Base-by-base conservation (phyloP, 768 basidiomycete genomes). In the Boletus sensibilis region DNA sequence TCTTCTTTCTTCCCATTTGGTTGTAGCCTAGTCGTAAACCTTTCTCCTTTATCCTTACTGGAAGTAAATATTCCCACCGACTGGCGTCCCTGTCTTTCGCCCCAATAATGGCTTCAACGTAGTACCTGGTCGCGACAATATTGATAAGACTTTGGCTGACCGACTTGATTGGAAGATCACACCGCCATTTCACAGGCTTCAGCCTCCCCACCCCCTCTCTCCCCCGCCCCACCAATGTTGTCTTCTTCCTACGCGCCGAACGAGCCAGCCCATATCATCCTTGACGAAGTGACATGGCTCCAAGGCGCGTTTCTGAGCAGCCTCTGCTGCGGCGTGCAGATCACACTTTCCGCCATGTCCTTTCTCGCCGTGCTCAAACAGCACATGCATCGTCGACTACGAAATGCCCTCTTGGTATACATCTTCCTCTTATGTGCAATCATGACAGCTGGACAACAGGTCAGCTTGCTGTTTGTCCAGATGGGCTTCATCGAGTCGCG, bases 251-350 rank as follows among this genome's bases (percentile, higher is more conserved):
- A 52, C 10, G 18, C 43, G 9, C 52, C 37, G 3, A 6, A 53
- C 18, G 50, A 65, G 29, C 25, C 56, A n/a, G 18, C 1, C 4
- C 0, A 56, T 23, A 1, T 50, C 23, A 47, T 56, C 11, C n/a
- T 1, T 18, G 54, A 56, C 27, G 64, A 64, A 25, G 40, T 59
- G 4, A 12, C 60, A 31, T 65, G 64, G 64, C 64, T 65, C 8
- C 64, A 65, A 52, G 64, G 64, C 47, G 64, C 64, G 10, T 63
- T 66, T 37, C 16, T 65, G 31, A 44, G 64, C 44, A 63, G 53
- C 21, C 55, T 65, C 31, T 53, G 66, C 44, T 65, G 64, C 10
- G 64, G 64, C 3, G 21, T 60, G 23, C 64, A 66, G 21, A 55
- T 63, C 43, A 57, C 61, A 11, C 57, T 65, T 11, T 66, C 64